These are phyloP conservation scores for Melampsora larici-populina DNA, from an alignment of 1,284 basidiomycete species.

Conservation along the genomic window DNA sequence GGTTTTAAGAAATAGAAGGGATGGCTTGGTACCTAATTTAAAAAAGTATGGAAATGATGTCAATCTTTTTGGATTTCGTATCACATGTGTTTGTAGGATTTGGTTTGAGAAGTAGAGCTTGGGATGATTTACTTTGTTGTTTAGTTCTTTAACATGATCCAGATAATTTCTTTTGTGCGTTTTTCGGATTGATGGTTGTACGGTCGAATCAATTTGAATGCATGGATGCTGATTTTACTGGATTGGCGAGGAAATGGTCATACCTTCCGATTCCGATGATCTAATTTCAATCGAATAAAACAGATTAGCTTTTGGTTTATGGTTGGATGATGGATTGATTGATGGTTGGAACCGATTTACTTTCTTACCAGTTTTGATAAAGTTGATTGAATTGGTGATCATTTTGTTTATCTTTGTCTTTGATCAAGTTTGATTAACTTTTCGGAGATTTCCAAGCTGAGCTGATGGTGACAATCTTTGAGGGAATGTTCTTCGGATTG, in stretches of 20 bases:
- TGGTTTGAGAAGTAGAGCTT: too few relatives aligned
- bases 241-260: neutral
- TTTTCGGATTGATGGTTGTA: neutral
- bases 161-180: constrained; percentile 22
- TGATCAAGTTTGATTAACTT: too few relatives aligned
- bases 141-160: constrained; percentile 33
- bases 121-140: constrained; percentile 17
- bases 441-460: too few relatives aligned
- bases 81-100: neutral
- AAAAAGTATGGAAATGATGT: neutral
- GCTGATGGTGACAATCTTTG: too few relatives aligned
- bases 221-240: neutral
- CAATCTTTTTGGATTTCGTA: too few relatives aligned
- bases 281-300: neutral
- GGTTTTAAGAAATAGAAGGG: constrained; percentile 40
- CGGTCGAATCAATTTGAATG: neutral
- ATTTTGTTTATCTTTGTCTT: too few relatives aligned
- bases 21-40: neutral
- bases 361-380: neutral
- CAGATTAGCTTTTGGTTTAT: too few relatives aligned
- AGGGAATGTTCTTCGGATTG: too few relatives aligned
- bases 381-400: too few relatives aligned
- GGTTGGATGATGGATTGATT: too few relatives aligned
- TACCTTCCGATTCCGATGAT: constrained; percentile 40
- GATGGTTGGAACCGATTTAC: neutral